phyloP scores from a whole-genome alignment of 1,139 yeast genomes.

The Diutina sp. region DNA sequence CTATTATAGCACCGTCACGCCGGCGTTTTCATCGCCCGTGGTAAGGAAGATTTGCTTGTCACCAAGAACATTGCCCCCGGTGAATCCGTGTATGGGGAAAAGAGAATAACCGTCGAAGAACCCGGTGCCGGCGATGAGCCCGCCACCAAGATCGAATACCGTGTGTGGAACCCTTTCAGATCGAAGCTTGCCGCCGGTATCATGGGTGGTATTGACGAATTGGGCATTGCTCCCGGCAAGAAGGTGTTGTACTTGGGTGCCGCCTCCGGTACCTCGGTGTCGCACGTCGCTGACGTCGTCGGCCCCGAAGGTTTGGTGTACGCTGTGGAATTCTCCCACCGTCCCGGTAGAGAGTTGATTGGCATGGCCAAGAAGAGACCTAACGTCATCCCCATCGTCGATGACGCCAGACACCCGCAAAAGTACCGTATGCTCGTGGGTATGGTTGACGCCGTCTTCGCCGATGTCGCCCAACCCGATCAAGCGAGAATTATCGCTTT shows the following conservation, averaged over 20 bases:
- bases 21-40: conserved; percentile 97
- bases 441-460: conserved; percentile 97
- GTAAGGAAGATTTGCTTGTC: conserved; percentile 95
- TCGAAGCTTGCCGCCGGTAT: conserved; percentile 99
- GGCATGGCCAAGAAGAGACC: conserved; percentile 99
- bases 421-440: conserved; percentile 98
- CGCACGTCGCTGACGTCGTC: conserved; percentile 95
- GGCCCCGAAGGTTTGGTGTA: conserved; percentile 98
- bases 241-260: conserved; percentile 97
- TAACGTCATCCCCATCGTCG: conserved; percentile 94
- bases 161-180: conserved; percentile 99
- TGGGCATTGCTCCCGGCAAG: conserved; percentile 95
- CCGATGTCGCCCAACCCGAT: conserved; percentile 99
- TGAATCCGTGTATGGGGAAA: conserved; percentile 96
- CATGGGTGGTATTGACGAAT: conserved; percentile 98
- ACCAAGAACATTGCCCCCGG: conserved; percentile 98
- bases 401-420: conserved; percentile 99
- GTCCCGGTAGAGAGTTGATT: conserved; percentile 98
- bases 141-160: conserved; percentile 88
- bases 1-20: conserved; percentile 66
- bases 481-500: conserved; percentile 99
- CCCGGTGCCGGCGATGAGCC: conserved; percentile 70
- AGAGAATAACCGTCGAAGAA: conserved; percentile 88
- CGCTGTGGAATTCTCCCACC: conserved; percentile 98
- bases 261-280: conserved; percentile 98